Evolutionary conservation across 202 grass and related monocot species (phyloP), one percentile per base, ranked within the genome.

Genomic region (Brachypodium distachyon): DNA sequence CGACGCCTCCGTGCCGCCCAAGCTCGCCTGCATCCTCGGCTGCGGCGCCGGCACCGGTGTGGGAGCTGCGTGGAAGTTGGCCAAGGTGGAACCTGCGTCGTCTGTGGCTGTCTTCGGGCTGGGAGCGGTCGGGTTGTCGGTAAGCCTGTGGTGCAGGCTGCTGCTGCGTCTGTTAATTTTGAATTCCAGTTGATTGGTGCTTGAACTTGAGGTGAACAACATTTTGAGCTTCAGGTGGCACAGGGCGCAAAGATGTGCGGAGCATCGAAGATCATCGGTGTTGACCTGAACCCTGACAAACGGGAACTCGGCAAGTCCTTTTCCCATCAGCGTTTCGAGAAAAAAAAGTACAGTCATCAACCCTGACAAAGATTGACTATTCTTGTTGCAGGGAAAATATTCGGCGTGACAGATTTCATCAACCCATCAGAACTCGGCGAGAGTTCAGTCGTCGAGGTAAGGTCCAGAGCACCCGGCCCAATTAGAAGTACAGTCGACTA

Each of bases 261-360:
- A 36, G 89, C 86, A 59, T 41, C 74, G 1, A 89, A 74, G 57
- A 92, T 92, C 0, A 87, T 96, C 43, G 89, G 93, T n/a, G 85
- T 96, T 19, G 93, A 96, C 79, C 1, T 96, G 48, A 92, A 90
- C 73, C 67, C 93, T 38, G 65, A 68, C 37, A 96, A 92, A 70
- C 76, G 86, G 31, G 72, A 88, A 50, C n/a, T 88, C 3, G 93
- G 89, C 72, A 78, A 48, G 66, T 56, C 29, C 17, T 11, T n/a
- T n/a, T n/a, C n/a, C n/a, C n/a, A n/a, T n/a, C n/a, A n/a, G n/a
- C n/a, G n/a, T n/a, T n/a, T n/a, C n/a, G n/a, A n/a, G n/a, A 11
- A 8, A 22, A 27, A 56, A 57, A 57, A 23, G 13, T 57, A 59
- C 2, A 31, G 54, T 27, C 55, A 1, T 51, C n/a, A n/a, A n/a